Base-by-base conservation (phyloP, 768 basidiomycete genomes). In the Suillus bovinus region DNA sequence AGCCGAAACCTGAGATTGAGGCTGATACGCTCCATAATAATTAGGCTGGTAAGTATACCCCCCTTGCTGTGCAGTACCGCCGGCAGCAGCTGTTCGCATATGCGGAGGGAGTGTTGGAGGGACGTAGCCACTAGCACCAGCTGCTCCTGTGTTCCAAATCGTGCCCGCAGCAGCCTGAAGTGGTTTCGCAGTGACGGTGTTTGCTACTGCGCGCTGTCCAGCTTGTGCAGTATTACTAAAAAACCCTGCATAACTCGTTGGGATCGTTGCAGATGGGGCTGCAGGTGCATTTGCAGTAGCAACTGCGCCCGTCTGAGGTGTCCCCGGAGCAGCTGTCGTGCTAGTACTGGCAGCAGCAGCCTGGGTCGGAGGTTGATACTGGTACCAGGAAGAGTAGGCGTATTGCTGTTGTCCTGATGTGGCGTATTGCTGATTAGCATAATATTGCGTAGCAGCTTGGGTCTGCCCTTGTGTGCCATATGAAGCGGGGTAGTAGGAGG, bases 191-290 rank as follows among this genome's bases (percentile, higher is more conserved):
- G 62, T 39, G 47, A 84, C 82, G 0, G 85, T 86, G 53, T 85
- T 86, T 11, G 84, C 84, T 7, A 86, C 84, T 3, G 82, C 84
- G 5, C 84, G 81, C 59, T 82, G 79, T 31, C 72, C 75, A 29
- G 72, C 39, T 34, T 78, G 75, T 60, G 71, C 62, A 46, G 65
- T 47, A 7, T 66, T 61, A 46, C 69, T 74, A 63, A 79, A 83
- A 60, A 81, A 82, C 33, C 77, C 70, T 0, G 80, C 76, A 61
- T 83, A 83, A 34, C 71, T 74, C 22, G 72, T 69, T 9, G 76
- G 70, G 44, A 75, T 71, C 33, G 80, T 59, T 16, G 71, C 63
- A 13, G 73, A 59, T 6, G 73, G 62, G 36, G 69, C 60, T 11
- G 72, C 69, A 10, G 74, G 67, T 50, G 74, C 69, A 9, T 73